Conservation (phyloP, 768 basidiomycete species). For the Cystofilobasidium bisporidii region DNA sequence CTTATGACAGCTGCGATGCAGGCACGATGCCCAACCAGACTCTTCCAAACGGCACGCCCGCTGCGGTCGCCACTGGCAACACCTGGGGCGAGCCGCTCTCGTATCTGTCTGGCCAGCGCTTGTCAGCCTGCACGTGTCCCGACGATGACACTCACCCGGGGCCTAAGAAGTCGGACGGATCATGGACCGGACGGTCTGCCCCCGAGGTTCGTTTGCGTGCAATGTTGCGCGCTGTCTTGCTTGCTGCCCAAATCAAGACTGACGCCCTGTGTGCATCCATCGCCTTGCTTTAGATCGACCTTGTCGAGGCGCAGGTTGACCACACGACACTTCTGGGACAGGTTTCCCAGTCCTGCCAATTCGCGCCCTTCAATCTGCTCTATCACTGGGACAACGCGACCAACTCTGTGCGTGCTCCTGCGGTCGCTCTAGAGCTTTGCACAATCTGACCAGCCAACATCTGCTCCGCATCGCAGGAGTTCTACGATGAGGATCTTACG, state of each 20-base stretch:
- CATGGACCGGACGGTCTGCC: conserved; percentile 42
- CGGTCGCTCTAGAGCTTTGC: background rate
- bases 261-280: background rate
- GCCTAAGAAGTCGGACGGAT: conserved; percentile 63
- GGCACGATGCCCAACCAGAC: conserved; percentile 25
- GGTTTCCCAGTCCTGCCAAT: conserved; percentile 37
- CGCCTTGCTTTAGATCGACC: background rate
- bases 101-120: conserved; percentile 23
- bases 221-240: no score
- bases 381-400: conserved; percentile 5
- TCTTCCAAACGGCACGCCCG: background rate
- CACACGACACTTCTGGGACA: background rate
- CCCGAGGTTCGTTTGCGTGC: conserved; percentile 14
- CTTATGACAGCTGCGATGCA: conserved; percentile 24
- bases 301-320: conserved; percentile 9
- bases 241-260: background rate
- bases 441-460: background rate
- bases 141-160: conserved; percentile 75
- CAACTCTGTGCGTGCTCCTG: background rate
- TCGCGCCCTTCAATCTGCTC: conserved; percentile 51
- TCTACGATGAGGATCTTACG: background rate
- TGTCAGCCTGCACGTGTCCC: conserved; percentile 79
- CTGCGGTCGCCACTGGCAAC: background rate
- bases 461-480: background rate
- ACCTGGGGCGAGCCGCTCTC: conserved; percentile 16